phyloP scores from a whole-genome alignment of 2,329 filamentous ascomycete genomes.

The Apiospora arundinis region DNA sequence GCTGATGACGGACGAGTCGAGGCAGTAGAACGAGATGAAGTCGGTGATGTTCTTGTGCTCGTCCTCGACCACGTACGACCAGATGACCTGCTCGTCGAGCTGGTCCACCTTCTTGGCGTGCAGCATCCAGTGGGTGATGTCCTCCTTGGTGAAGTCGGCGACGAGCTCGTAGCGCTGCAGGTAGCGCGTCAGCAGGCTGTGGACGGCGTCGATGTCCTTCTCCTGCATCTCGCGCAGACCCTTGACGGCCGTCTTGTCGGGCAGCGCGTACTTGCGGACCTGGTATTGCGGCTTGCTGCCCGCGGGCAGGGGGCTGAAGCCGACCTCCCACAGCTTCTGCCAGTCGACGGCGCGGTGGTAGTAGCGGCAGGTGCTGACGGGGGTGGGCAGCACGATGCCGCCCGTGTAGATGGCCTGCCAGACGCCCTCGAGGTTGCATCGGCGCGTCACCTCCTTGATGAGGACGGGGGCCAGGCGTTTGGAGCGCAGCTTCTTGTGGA shows the following conservation, averaged over 20 bases:
- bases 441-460: slow-evolving; percentile 96
- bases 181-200: slow-evolving; percentile 78
- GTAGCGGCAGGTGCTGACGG: slow-evolving; percentile 92
- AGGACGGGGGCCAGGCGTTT: slow-evolving; percentile 92
- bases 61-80: slow-evolving; percentile 88
- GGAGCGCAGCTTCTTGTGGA: slow-evolving; percentile 95
- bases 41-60: slow-evolving; percentile 85
- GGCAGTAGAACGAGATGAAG: slow-evolving; percentile 95
- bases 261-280: slow-evolving; percentile 84
- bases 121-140: slow-evolving; percentile 88
- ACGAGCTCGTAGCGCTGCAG: slow-evolving; percentile 82
- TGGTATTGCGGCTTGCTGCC: slow-evolving; percentile 87
- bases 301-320: slow-evolving; percentile 86
- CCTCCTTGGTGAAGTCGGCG: slow-evolving; percentile 79
- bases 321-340: slow-evolving; percentile 93
- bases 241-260: slow-evolving; percentile 72
- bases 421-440: slow-evolving; percentile 84
- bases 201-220: slow-evolving; percentile 79
- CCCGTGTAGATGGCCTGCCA: slow-evolving; percentile 95
- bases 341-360: slow-evolving; percentile 94
- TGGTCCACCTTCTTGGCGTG: slow-evolving; percentile 65
- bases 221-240: slow-evolving; percentile 82
- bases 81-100: slow-evolving; percentile 80
- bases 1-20: slow-evolving; percentile 92
- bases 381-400: slow-evolving; percentile 87